Conservation (phyloP, 371 early-diverging fungal species). For the Mucor racemosus region DNA sequence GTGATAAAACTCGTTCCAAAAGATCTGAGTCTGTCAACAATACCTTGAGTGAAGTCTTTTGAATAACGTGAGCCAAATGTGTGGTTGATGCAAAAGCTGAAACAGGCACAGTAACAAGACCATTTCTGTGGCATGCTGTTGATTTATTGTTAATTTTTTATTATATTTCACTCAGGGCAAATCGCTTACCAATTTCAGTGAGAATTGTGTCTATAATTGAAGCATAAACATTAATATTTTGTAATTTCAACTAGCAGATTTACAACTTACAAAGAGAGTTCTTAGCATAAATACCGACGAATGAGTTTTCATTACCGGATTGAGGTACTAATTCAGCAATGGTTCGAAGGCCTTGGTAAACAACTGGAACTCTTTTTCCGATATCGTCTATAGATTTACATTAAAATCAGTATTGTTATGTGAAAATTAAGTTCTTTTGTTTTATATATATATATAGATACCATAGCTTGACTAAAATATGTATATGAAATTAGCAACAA, state of each 20-base stretch:
- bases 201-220: conserved; percentile 35
- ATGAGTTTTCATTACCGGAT: conserved; percentile 45
- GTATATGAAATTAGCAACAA: conserved; percentile 10
- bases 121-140: conserved; percentile 44
- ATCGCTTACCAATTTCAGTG: conserved; percentile 41
- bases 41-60: conserved; percentile 33
- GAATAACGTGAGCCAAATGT: conserved; percentile 35
- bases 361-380: conserved; percentile 20
- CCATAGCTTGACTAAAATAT: conserved; percentile 36
- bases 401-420: neutral
- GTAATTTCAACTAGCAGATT: neutral
- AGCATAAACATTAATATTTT: neutral
- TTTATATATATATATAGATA: neutral
- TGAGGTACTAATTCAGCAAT: conserved; percentile 45
- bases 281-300: conserved; percentile 57
- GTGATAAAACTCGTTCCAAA: conserved; percentile 26
- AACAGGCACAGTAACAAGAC: conserved; percentile 53
- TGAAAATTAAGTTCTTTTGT: neutral
- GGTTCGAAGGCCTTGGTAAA: conserved; percentile 36
- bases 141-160: neutral
- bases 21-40: conserved; percentile 33
- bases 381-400: conserved; percentile 22
- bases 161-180: neutral
- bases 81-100: conserved; percentile 34
- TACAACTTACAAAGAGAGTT: conserved; percentile 51